phyloP scores from a whole-genome alignment of 2,329 filamentous ascomycete species.

The Ascocoryne sarcoides region DNA sequence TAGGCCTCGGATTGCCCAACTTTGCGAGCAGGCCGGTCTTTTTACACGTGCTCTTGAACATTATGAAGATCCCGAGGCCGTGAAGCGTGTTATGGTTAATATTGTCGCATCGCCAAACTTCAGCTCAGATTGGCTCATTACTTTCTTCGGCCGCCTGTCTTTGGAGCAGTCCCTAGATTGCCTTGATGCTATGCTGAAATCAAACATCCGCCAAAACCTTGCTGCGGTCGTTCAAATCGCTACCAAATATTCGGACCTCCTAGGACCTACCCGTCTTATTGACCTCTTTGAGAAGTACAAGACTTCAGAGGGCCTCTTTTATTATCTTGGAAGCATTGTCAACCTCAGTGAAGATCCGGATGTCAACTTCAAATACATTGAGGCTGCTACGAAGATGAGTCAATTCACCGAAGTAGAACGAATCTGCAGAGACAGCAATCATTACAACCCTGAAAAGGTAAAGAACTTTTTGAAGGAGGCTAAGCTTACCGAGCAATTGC shows the following conservation, averaged over 20 bases:
- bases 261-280: slow-evolving; percentile 80
- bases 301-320: slow-evolving; percentile 93
- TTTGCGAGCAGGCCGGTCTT: slow-evolving; percentile 90
- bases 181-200: slow-evolving; percentile 90
- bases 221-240: slow-evolving; percentile 91
- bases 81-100: slow-evolving; percentile 85
- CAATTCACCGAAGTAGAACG: slow-evolving; percentile 95
- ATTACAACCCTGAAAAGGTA: slow-evolving; percentile 87
- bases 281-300: slow-evolving; percentile 97
- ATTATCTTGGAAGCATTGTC: slow-evolving; percentile 96
- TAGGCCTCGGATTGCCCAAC: slow-evolving; percentile 74
- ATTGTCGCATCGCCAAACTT: slow-evolving; percentile 76
- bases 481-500: slow-evolving; percentile 81
- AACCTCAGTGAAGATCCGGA: slow-evolving; percentile 93
- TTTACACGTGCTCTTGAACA: slow-evolving; percentile 84
- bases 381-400: slow-evolving; percentile 87
- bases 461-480: slow-evolving; percentile 99
- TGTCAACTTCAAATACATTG: slow-evolving; percentile 98
- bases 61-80: slow-evolving; percentile 78
- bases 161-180: slow-evolving; percentile 93
- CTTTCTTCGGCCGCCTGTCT: slow-evolving; percentile 88
- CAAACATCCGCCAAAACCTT: slow-evolving; percentile 94
- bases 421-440: slow-evolving; percentile 82
- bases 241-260: slow-evolving; percentile 94
- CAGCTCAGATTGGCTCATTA: slow-evolving; percentile 82